These are phyloP conservation scores for Cicer pinnatifidum DNA, from an alignment of 306 rosid genomes.

Conservation along the genomic window DNA sequence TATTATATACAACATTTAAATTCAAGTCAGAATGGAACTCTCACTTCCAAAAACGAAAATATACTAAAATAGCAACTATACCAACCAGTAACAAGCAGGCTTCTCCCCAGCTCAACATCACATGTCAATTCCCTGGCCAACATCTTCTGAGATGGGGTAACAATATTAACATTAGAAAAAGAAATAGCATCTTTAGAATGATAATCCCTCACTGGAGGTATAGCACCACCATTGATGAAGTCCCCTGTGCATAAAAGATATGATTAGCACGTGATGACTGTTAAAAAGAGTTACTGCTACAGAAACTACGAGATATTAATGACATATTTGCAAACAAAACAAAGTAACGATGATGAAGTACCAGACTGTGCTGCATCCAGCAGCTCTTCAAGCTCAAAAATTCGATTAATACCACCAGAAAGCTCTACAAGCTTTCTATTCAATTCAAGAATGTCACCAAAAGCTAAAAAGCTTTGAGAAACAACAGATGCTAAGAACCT, in stretches of 20 bases:
- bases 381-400: slow-evolving; percentile 94
- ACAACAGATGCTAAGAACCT: slow-evolving; percentile 98
- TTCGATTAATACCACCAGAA: slow-evolving; percentile 88
- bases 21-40: slow-evolving; percentile 29
- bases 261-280: slow-evolving; percentile 35
- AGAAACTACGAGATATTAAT: background rate
- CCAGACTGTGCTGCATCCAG: slow-evolving; percentile 87
- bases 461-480: slow-evolving; percentile 98
- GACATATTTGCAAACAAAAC: slow-evolving; percentile 1
- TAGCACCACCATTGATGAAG: slow-evolving; percentile 48
- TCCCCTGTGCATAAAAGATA: slow-evolving; percentile 50
- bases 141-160: slow-evolving; percentile 88
- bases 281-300: slow-evolving; percentile 32
- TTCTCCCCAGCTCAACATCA: slow-evolving; percentile 71
- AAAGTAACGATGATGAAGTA: slow-evolving; percentile 42
- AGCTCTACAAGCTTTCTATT: slow-evolving; percentile 87
- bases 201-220: slow-evolving; percentile 51
- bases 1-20: slow-evolving; percentile 33
- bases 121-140: slow-evolving; percentile 87
- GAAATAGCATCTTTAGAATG: slow-evolving; percentile 66
- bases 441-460: slow-evolving; percentile 96
- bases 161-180: slow-evolving; percentile 79
- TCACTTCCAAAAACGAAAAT: slow-evolving; percentile 10
- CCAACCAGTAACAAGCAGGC: slow-evolving; percentile 97
- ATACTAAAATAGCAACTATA: slow-evolving; percentile 32